Base-by-base conservation (phyloP, 2,329 filamentous ascomycete genomes). In the Microdochium trichocladiopsis region DNA sequence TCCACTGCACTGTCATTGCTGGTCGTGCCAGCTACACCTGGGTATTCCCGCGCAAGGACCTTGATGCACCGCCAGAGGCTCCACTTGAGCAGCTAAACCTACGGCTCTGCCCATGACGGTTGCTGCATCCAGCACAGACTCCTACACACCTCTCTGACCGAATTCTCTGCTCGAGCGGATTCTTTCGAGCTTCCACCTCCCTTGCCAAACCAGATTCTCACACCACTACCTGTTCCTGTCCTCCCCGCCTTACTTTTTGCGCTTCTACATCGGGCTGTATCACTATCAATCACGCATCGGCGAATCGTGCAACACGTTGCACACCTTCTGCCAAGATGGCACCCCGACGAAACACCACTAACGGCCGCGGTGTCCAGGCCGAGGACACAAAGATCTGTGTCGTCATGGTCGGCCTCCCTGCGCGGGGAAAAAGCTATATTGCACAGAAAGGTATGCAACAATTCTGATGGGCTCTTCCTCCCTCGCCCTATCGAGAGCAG, bases 351-450 rank as follows among this genome's bases (percentile, higher is more conserved):
- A 48, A 25, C 14, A 48, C 23, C 66, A 74, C 77, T 76, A 85
- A 85, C 69, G 84, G 87, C 60, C 74, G 82, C 62, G 87, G 86
- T 64, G 80, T 92, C 58, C 87, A 95, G 89, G 89, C 88, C 63
- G 93, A 97, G 77, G 91, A 96, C 71, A 93, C 90, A 55, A 90
- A 89, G 70, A 95, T 99, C 75, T 97, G 93, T 71, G 92, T 99
- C 58, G 91, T 99, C 63, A 97, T 99, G 94, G 94, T 99, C 55
- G 94, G 94, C 60, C 79, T 99, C 67, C 94, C 94, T 52, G 94
- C 94, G 56, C 81, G 94, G 61, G 94, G 94, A 65, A 99, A 99
- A 80, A 96, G 90, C 75, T 84, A 96, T 70, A 97, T 99, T 68
- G 93, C 94, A 60, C 91, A 95, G 66, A 96, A 96, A 82, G 91